Conservation (phyloP, 2,329 filamentous ascomycete genomes). For the Ambrosiella cleistominuta region DNA sequence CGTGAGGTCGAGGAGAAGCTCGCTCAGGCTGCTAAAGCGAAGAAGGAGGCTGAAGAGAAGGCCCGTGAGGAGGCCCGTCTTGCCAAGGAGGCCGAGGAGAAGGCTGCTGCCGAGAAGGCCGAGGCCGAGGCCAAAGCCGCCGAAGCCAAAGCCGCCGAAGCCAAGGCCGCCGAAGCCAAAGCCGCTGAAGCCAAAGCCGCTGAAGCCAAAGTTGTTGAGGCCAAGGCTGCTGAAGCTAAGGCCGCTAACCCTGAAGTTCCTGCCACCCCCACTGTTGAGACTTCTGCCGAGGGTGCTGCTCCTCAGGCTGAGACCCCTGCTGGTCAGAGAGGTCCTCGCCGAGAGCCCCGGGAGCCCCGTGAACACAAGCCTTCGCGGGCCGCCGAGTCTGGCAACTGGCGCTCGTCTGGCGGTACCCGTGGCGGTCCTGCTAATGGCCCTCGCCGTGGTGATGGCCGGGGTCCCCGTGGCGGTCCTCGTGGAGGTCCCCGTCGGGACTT, state of each 20-base stretch:
- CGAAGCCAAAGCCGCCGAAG: slow-evolving; percentile 16
- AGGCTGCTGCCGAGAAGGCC: slow-evolving; percentile 19
- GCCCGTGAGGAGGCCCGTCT: slow-evolving; percentile 57
- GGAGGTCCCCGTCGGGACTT: slow-evolving; percentile 9
- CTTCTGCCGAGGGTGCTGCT: slow-evolving; percentile 21
- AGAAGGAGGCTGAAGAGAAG: slow-evolving; percentile 76
- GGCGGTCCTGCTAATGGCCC: slow-evolving; percentile 14
- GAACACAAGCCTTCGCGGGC: slow-evolving; percentile 34
- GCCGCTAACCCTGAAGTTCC: slow-evolving; percentile 18
- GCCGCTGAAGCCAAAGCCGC: slow-evolving; percentile 19
- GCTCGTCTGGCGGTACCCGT: slow-evolving; percentile 26
- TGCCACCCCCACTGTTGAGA: slow-evolving; percentile 20
- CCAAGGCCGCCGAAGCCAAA: slow-evolving; percentile 20
- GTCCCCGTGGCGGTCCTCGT: not conserved
- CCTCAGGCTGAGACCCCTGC: slow-evolving; percentile 1
- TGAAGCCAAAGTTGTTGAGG: slow-evolving; percentile 15
- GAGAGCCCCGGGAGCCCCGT: slow-evolving; percentile 25
- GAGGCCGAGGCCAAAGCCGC: slow-evolving; percentile 1
- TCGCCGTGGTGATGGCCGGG: slow-evolving; percentile 13
- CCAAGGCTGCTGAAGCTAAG: slow-evolving; percentile 15
- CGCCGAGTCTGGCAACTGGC: slow-evolving; percentile 42
- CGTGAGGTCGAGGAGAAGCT: slow-evolving; percentile 75
- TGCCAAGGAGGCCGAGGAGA: slow-evolving; percentile 27
- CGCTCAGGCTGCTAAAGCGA: slow-evolving; percentile 54
- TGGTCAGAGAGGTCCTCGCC: slow-evolving; percentile 13